These are phyloP conservation scores for Rhododendron kiyosumense DNA, from an alignment of 148 eudicot species.

Conservation along the genomic window DNA sequence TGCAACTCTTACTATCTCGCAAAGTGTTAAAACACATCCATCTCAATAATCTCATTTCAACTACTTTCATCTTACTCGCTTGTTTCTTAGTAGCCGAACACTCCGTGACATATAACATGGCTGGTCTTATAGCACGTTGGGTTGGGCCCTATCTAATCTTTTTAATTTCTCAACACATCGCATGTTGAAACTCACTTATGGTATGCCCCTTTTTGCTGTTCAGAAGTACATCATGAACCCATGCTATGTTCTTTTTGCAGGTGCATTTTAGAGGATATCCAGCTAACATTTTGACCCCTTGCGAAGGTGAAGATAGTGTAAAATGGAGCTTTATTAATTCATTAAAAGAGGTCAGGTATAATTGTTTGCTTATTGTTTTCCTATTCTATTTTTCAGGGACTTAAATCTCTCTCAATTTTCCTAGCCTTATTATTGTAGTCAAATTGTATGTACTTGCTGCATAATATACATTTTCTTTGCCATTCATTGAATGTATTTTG, in stretches of 20 bases:
- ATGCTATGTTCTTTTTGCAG: slow-evolving; percentile 31
- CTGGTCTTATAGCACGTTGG: background rate
- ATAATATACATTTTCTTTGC: background rate
- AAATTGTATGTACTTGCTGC: background rate
- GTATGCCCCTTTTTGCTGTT: background rate
- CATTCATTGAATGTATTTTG: background rate
- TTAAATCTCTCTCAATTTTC: background rate
- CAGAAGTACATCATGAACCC: background rate
- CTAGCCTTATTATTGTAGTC: background rate
- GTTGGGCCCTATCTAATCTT: background rate
- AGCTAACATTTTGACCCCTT: slow-evolving; percentile 58
- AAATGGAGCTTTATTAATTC: slow-evolving; percentile 96
- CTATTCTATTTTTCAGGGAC: background rate
- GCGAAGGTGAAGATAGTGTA: slow-evolving; percentile 87
- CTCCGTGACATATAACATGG: background rate
- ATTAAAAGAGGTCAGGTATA: slow-evolving; percentile 75
- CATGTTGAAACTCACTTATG: background rate
- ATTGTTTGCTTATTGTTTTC: background rate
- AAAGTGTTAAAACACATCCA: background rate
- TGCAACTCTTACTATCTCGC: background rate
- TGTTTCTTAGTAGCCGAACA: background rate
- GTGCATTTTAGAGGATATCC: slow-evolving; percentile 98
- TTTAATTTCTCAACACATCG: background rate
- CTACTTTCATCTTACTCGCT: background rate
- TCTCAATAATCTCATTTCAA: background rate